These are phyloP conservation scores for Boletus subparvulus DNA, from an alignment of 768 basidiomycete species.

Conservation along the genomic window DNA sequence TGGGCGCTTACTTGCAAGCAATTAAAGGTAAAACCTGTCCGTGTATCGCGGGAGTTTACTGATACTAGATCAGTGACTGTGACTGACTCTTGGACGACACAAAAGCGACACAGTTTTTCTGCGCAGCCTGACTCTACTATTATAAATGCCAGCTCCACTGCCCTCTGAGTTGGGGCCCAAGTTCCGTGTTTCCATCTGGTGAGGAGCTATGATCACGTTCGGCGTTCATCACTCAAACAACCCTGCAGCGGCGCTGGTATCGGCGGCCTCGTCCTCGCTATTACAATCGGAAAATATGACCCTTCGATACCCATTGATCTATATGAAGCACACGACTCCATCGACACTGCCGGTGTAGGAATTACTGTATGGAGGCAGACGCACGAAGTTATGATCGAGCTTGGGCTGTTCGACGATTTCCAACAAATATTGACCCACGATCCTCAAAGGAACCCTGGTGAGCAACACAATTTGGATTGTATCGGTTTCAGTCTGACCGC, in stretches of 20 bases:
- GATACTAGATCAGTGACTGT: too few relatives aligned
- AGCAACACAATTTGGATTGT: neutral
- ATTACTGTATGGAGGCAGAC: slow-evolving; percentile 47
- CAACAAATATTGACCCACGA: slow-evolving; percentile 10
- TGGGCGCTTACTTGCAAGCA: too few relatives aligned
- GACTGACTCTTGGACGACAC: neutral
- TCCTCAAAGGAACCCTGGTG: slow-evolving; percentile 16
- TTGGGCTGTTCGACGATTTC: slow-evolving; percentile 42
- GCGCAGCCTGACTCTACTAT: too few relatives aligned
- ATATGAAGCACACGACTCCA: slow-evolving; percentile 46
- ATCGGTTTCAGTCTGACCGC: neutral
- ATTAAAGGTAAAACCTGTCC: too few relatives aligned
- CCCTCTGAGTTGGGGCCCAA: neutral
- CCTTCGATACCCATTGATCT: slow-evolving; percentile 38
- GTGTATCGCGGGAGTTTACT: too few relatives aligned
- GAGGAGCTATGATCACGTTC: neutral
- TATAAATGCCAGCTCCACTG: neutral
- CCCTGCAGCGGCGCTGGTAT: slow-evolving; percentile 39
- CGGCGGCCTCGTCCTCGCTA: slow-evolving; percentile 45
- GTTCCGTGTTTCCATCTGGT: slow-evolving; percentile 29
- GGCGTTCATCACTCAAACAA: neutral
- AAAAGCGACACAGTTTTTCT: neutral
- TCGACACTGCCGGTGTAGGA: slow-evolving; percentile 43
- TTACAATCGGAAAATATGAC: slow-evolving; percentile 36
- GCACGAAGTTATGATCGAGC: slow-evolving; percentile 43